These are phyloP conservation scores for Aspergillus sp. DNA, from an alignment of 2,329 filamentous ascomycete species.

Conservation along the genomic window DNA sequence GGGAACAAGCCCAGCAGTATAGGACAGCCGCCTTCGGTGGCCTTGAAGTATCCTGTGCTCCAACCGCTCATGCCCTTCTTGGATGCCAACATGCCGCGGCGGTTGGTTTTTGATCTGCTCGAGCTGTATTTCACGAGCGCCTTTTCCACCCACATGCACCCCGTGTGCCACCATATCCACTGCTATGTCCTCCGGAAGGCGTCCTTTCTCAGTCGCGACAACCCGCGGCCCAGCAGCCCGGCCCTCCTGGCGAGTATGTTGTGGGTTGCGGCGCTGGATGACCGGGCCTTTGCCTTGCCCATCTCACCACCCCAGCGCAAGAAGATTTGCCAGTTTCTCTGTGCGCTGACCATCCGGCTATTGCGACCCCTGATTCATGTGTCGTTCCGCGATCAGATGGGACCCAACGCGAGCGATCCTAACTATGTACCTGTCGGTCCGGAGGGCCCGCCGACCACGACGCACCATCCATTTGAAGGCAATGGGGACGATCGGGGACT, in stretches of 20 bases:
- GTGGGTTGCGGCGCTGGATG: slow-evolving; percentile 95
- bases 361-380: slow-evolving; percentile 84
- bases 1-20: slow-evolving; percentile 56
- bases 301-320: slow-evolving; percentile 76
- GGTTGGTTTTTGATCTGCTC: slow-evolving; percentile 80
- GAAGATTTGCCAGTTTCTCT: slow-evolving; percentile 81
- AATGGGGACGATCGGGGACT: slow-evolving; percentile 54
- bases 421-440: slow-evolving; percentile 63
- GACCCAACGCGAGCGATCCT: slow-evolving; percentile 38
- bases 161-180: slow-evolving; percentile 84
- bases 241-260: slow-evolving; percentile 88
- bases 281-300: slow-evolving; percentile 82
- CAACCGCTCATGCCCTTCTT: slow-evolving; percentile 80
- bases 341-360: slow-evolving; percentile 80
- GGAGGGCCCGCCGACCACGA: slow-evolving; percentile 71
- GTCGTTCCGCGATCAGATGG: slow-evolving; percentile 51
- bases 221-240: slow-evolving; percentile 77
- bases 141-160: slow-evolving; percentile 82
- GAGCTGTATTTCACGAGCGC: slow-evolving; percentile 91
- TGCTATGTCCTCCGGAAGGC: slow-evolving; percentile 85
- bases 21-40: slow-evolving; percentile 42
- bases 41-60: slow-evolving; percentile 76
- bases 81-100: slow-evolving; percentile 70
- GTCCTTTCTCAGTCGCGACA: slow-evolving; percentile 78
- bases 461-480: slow-evolving; percentile 49